A percentile compares a stretch with the other conserved stretches of the same genome.
phyloP scores from a whole-genome alignment of 306 rosid species.

The Lathyrus sativus region DNA sequence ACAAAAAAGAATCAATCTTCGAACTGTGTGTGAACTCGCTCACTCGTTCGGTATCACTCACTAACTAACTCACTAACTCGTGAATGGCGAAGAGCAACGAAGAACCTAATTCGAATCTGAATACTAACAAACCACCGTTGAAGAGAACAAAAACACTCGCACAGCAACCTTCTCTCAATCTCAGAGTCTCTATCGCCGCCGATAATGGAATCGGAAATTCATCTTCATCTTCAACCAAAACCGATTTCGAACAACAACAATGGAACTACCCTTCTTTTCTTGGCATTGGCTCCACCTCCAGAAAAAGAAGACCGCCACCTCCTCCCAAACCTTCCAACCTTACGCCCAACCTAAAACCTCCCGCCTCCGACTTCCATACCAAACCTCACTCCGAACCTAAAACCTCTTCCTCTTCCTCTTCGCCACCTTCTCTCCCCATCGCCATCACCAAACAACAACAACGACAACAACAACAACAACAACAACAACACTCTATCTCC shows the following conservation, averaged over 20 bases:
- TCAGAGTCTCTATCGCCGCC: conserved; percentile 42
- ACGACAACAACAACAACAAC: background rate
- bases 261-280: conserved; percentile 79
- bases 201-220: conserved; percentile 34
- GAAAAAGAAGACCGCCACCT: conserved; percentile 39
- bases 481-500: conserved; percentile 32
- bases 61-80: too few relatives aligned
- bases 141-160: conserved; percentile 65
- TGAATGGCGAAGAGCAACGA: conserved; percentile 42
- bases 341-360: background rate
- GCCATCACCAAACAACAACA: background rate
- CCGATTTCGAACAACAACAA: conserved; percentile 54
- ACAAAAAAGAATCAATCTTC: too few relatives aligned
- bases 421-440: conserved; percentile 22
- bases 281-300: conserved; percentile 64
- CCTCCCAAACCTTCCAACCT: conserved; percentile 33
- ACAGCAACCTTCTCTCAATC: conserved; percentile 18
- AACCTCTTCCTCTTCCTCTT: conserved; percentile 19
- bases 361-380: conserved; percentile 3
- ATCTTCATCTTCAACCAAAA: background rate
- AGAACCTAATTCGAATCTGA: conserved; percentile 40
- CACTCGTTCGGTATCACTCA: background rate
- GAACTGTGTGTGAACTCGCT: background rate
- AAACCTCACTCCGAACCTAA: background rate
- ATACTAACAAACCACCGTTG: conserved; percentile 52